Base-by-base conservation (phyloP, 495 filamentous ascomycete species). In the Podospora appendiculata region DNA sequence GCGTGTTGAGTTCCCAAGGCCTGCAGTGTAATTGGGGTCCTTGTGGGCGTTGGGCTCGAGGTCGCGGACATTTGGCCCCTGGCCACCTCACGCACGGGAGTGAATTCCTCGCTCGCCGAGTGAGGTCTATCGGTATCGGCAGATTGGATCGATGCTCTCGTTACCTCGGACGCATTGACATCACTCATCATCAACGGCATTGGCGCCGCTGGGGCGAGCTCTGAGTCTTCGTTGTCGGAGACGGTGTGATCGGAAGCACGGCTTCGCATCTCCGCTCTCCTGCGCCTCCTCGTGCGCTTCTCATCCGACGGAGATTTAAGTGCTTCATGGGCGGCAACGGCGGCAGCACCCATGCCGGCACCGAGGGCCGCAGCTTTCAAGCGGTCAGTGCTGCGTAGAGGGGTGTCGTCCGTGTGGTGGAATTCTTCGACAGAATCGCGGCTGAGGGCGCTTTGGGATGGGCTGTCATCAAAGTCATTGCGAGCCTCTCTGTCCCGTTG, bases 121-220 rank as follows among this genome's bases (percentile, higher is more conserved):
- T 78, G 78, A 48, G 88, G 80, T 55, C 85, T 68, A 56, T 85
- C 87, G 0, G 88, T 90, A 19, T 86, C 81, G 38, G 88, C 85
- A 6, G 93, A 91, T 10, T 95, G 73, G 51, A 98, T 87, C 0
- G 94, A 97, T 36, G 86, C 84, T 62, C 93, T 79, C 3, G 93
- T 97, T 45, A 96, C 64, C 25, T 95, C 90, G 0, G 90, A 94
- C 33, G 87, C 79, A 45, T 85, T 79, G 32, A 94, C 79, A 41
- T 88, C 88, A 65, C 90, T 94, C 63, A 82, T 82, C 62, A 94
- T 82, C 62, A 94, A 77, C 3, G 90, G 91, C 84, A 96, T 87
- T 1, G 85, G 87, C 11, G 89, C 82, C n/a, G 57, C 52, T 5
- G 72, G 72, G 6, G 69, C 56, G 12, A 67, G 64, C 3, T 72